Evolutionary conservation across 805 yeast species (phyloP), one percentile per base, ranked within the genome.

Genomic region (Cyberlindnera xishuangbannaensis): DNA sequence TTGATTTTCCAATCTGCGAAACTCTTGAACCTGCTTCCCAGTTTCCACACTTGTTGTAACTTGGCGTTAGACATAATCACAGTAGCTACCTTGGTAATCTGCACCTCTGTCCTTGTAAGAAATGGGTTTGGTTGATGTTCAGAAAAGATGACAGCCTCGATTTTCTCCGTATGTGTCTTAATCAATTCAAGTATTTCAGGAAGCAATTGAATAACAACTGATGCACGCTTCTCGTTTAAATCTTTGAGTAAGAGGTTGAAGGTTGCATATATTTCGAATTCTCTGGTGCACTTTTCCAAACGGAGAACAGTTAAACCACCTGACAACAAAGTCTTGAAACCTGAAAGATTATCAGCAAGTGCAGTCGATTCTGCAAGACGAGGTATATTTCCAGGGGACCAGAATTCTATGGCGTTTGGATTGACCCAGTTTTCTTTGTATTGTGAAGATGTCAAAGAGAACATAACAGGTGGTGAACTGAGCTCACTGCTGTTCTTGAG

Each of bases 341-440:
- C 24, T 1, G 19, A 15, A 7, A 44, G n/a, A 14, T 45, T 48
- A 15, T 36, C 40, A 2, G 33, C 33, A 1, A 18, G 7, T 4
- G 32, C 18, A 4, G 17, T 21, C n/a, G 12, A n/a, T n/a, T n/a
- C 25, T 6, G 31, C 33, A 11, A 18, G 23, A n/a, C 36, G 30
- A 5, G 49, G 50, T 16, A 52, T 51, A 16, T 46, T 44, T 8
- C 57, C 57, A 3, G 47, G 46, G 10, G 44, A 23, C 57, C 57
- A 52, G 25, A 43, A 52, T 6, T 46, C 32, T 12, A 12, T 9
- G 11, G 23, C 12, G 23, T 12, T 20, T 20, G 23, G 23, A 20
- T 20, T 14, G 25, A 25, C 50, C n/a, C n/a, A n/a, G n/a, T n/a
- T n/a, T n/a, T n/a, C n/a, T n/a, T n/a, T n/a, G 22, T 19, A 19